These are phyloP conservation scores for Syzygium grande DNA, from an alignment of 345 rosid species.

Conservation along the genomic window DNA sequence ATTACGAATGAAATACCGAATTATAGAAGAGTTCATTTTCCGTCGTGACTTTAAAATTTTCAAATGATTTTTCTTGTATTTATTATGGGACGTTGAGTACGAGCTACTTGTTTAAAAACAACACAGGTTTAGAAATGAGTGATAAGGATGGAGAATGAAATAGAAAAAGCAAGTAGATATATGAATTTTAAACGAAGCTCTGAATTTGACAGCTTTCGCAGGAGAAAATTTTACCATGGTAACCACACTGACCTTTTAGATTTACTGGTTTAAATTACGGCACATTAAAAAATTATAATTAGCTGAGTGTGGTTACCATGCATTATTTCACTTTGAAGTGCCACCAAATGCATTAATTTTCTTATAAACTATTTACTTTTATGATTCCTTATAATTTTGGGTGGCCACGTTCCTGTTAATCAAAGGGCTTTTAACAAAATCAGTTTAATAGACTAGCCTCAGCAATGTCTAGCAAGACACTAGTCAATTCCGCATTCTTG, in stretches of 20 bases:
- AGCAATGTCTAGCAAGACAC: neutral
- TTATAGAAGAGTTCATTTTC: too few relatives aligned
- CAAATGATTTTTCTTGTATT: neutral
- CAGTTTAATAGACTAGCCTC: neutral
- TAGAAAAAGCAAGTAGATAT: neutral
- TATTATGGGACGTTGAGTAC: neutral
- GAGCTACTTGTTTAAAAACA: fast-evolving
- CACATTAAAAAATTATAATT: too few relatives aligned
- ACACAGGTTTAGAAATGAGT: neutral
- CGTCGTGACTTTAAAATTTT: too few relatives aligned
- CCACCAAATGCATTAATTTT: neutral
- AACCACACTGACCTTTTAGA: neutral
- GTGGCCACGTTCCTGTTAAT: neutral
- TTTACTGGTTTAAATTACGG: too few relatives aligned
- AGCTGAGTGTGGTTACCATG: too few relatives aligned
- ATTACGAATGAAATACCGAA: neutral
- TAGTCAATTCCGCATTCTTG: neutral
- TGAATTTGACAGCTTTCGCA: neutral
- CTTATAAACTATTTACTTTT: neutral
- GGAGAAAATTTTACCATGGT: neutral
- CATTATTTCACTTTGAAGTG: neutral
- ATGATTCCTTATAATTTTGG: neutral
- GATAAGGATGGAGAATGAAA: neutral
- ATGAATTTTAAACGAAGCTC: neutral
- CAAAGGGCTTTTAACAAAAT: neutral